Evolutionary conservation across 305 asterid genomes (phyloP).

Genomic region (Fraxinus ornus): DNA sequence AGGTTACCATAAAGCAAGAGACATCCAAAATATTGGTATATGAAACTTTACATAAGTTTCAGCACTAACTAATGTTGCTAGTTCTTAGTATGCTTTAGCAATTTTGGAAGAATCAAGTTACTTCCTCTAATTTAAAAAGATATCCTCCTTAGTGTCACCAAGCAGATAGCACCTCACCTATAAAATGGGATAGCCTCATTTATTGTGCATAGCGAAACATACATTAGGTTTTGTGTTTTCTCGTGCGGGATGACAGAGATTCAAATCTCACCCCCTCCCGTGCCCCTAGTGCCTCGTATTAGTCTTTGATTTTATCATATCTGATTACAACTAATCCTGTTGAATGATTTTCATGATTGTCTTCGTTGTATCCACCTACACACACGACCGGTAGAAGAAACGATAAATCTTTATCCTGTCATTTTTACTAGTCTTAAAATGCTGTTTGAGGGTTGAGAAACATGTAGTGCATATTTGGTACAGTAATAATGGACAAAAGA

Average conservation of each 20-base stretch:
- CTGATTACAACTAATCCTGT: background rate
- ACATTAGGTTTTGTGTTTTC: background rate
- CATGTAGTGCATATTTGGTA: background rate
- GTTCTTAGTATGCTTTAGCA: background rate
- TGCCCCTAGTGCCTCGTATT: background rate
- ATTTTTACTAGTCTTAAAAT: background rate
- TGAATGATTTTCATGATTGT: background rate
- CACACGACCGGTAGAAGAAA: background rate
- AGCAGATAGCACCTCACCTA: background rate
- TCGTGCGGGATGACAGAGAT: background rate
- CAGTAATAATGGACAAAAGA: background rate
- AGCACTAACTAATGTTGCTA: background rate
- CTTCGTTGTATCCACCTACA: background rate
- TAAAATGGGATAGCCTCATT: background rate
- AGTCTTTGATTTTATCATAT: background rate
- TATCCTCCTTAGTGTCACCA: background rate
- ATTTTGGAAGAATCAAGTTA: background rate
- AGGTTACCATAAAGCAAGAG: conserved; percentile 79
- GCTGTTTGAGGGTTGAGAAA: background rate
- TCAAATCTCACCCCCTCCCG: background rate
- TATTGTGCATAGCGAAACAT: background rate
- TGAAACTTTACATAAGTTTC: background rate
- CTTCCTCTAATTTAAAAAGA: background rate
- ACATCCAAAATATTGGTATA: conserved; percentile 80
- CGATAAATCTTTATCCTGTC: background rate